Base-by-base conservation (phyloP, 176 grass and related monocot species). In the Tuctoria greenei region DNA sequence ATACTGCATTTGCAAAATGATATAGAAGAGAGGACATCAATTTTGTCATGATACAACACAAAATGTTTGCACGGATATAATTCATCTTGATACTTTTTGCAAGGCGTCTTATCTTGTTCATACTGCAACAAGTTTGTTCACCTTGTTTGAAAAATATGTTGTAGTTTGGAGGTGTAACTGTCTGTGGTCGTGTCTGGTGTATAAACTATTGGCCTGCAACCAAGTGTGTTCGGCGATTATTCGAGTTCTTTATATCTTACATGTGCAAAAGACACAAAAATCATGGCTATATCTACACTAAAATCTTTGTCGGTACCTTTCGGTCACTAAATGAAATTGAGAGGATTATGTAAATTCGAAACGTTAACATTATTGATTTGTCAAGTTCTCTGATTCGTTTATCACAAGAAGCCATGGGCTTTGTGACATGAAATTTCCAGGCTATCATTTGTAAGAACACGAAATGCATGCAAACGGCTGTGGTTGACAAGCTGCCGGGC, bases 1-100 rank as follows among this genome's bases (percentile, higher is more conserved):
- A 73, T 62, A 74, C 51, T 78, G 23, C 43, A 73, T 71, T 47
- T 82, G 27, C 24, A 41, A 47, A 61, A 55, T 10, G 49, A 11
- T 7, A 69, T 17, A 18, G 20, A 59, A 42, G 20, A 26, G 66
- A 46, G 38, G 61, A 75, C 52, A 23, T 4, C 45, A 28, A 72
- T 70, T 15, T 74, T 80, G 73, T 68, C 68, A 83, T 66, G 61
- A 20, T 54, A 35, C 4, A 9, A 5, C 20, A 28, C 23, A 17
- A 44, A 62, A n/a, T 61, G 36, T 60, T 79, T 78, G 73, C 51
- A 10, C 18, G 45, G 31, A 45, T 78, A 58, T 34, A 73, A 37
- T 18, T 64, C 0, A 36, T 24, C 23, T 42, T 56, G 46, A 44
- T 54, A 44, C 45, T 73, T 72, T 77, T 61, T 81, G 8, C 26